Base-by-base conservation (phyloP, 2,329 filamentous ascomycete genomes). In the Colletotrichum theobromicola region DNA sequence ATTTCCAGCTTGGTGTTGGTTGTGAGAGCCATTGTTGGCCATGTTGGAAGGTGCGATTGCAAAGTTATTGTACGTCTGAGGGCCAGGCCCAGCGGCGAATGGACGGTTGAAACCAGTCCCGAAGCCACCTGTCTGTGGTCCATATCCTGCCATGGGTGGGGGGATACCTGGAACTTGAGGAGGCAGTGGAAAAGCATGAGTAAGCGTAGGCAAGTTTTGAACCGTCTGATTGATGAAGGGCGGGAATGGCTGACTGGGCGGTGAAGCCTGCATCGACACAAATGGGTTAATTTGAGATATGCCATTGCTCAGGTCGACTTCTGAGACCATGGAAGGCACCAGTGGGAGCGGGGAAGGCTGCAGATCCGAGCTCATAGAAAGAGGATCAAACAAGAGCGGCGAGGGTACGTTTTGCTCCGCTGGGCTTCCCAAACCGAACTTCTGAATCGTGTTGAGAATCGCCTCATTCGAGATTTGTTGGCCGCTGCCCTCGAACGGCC, bases 361-460 rank as follows among this genome's bases (percentile, higher is more conserved):
- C 7, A 71, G 24, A n/a, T 21, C 26, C 5, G 60, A 24, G 13
- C 15, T 55, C 12, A 61, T 16, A 10, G 70, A 15, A 15, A 57
- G 32, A n/a, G 72, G n/a, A 4, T 37, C 4, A 6, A 74, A 61
- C 5, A 35, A 15, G 6, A 37, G 5, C 5, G 67, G 53, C 46
- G 55, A 28, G 7, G 15, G 24, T 7, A 26, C 15, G n/a, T 30
- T 26, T 26, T 53, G 46, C 15, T 30, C 57, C 13, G n/a, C 46
- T 26, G 34, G 8, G 16, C 30, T 60, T 24, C 30, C 66, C 10
- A 67, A 50, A n/a, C 74, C 75, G 34, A 53, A 62, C 18, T 64
- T 64, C 28, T 35, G 46, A n/a, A 76, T 46, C 16, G 53, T 76
- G 32, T 69, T 50, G 50, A 68, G 30, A n/a, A 76, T 32, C 13